Evolutionary conservation across 2,329 filamentous ascomycete species (phyloP).

Genomic region (Alternaria sp.): DNA sequence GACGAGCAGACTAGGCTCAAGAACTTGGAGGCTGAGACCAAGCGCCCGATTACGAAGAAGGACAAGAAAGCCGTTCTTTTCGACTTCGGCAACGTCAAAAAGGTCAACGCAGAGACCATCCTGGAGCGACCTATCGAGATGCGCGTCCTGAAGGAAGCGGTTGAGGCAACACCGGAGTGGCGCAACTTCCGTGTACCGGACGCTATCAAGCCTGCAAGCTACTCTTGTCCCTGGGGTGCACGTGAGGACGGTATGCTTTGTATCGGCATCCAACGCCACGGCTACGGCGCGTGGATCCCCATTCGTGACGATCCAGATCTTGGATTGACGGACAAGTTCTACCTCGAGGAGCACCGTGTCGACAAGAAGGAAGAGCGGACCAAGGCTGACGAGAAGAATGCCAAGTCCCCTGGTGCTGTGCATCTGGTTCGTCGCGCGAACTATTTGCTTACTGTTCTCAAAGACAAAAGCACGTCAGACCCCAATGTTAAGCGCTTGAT

Average conservation of each 20-base stretch:
- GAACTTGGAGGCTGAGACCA: conserved; percentile 72
- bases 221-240: conserved; percentile 90
- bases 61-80: conserved; percentile 97
- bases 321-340: conserved; percentile 88
- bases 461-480: conserved; percentile 81
- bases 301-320: conserved; percentile 93
- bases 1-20: conserved; percentile 74
- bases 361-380: conserved; percentile 94
- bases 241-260: conserved; percentile 97
- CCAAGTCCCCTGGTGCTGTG: conserved; percentile 95
- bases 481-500: conserved; percentile 78
- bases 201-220: conserved; percentile 90
- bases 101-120: conserved; percentile 94
- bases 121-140: conserved; percentile 91
- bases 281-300: conserved; percentile 93
- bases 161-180: conserved; percentile 71
- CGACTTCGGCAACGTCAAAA: conserved; percentile 91
- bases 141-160: conserved; percentile 79
- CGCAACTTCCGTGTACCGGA: conserved; percentile 86
- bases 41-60: conserved; percentile 91
- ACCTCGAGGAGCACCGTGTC: conserved; percentile 96
- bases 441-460: conserved; percentile 93
- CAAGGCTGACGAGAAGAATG: conserved; percentile 73
- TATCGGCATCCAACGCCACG: conserved; percentile 90
- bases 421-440: conserved; percentile 94